Base-by-base conservation (phyloP, 768 basidiomycete species). In the Neoboletus brunneissimus region DNA sequence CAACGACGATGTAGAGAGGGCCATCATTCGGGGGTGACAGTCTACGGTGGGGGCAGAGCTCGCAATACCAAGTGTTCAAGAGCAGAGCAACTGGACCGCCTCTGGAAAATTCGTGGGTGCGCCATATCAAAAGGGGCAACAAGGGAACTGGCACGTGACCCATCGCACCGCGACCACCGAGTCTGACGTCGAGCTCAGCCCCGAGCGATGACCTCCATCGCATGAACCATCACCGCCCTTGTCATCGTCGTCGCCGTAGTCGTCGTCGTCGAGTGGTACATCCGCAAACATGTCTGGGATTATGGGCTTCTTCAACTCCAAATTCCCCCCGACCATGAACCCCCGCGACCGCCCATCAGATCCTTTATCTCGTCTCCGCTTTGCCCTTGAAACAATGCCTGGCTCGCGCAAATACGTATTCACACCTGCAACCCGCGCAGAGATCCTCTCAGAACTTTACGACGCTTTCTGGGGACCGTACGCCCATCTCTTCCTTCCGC, bases 401-500 rank as follows among this genome's bases (percentile, higher is more conserved):
- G 84, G 83, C 41, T 85, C 87, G 5, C 75, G 87, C 59, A 91
- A 91, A 73, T 90, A 88, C 68, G 79, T 81, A 3, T 91, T 91
- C 67, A 86, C 86, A 0, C 81, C 84, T 29, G 77, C 85, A 15
- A 87, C 87, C 9, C 84, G 91, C 47, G 84, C 87, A 49, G 88
- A 91, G 69, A 88, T 92, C 27, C 78, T 93, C n/a, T 80, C 83
- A 25, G 90, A 89, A 63, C 80, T 94, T 1, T 93, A 92, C 66
- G 81, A 83, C 56, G 82, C 89, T 4, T 89, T 94, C 75, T 91
- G 90, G 87, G 91, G 89, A 1, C 78, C 81, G 4, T 85, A 90
- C 60, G 77, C 83, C 4, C 81, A 87, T 56, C 75, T 88, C 47
- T 94, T 94, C 71, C 76, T 92, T 5, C 86, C 88, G 0, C 79